phyloP scores from a whole-genome alignment of 305 asterid genomes.

The Fraxinus greggii region DNA sequence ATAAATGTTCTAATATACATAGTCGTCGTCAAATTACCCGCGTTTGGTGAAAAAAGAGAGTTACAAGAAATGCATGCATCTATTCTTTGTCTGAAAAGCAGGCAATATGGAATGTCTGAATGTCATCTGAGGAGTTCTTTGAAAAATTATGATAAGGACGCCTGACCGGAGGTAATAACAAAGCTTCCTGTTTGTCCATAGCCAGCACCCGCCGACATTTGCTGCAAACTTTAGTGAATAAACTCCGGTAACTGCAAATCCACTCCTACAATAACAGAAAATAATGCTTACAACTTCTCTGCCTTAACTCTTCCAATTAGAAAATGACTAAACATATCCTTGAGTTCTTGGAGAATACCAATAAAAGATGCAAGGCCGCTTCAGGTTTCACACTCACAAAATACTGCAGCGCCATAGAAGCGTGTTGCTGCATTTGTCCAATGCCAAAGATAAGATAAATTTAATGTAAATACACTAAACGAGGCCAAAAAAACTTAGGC shows the following conservation, averaged over 20 bases:
- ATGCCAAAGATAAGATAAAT: slow-evolving; percentile 13
- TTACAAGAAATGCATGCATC: slow-evolving; percentile 15
- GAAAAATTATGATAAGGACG: slow-evolving; percentile 55
- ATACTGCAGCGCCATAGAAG: slow-evolving; percentile 84
- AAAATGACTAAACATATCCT: neutral
- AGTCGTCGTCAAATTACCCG: neutral
- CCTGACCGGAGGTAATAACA: slow-evolving; percentile 71
- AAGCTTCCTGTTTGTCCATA: slow-evolving; percentile 77
- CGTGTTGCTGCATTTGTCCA: slow-evolving; percentile 63
- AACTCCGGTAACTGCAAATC: slow-evolving; percentile 78
- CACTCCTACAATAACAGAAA: slow-evolving; percentile 52
- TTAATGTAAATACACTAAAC: neutral
- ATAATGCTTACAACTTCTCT: neutral
- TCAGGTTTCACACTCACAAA: slow-evolving; percentile 52
- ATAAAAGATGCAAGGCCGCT: slow-evolving; percentile 52
- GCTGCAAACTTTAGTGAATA: slow-evolving; percentile 77
- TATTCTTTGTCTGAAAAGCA: slow-evolving; percentile 61
- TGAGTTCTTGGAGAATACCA: slow-evolving; percentile 44
- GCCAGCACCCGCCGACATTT: slow-evolving; percentile 71
- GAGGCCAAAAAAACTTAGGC: neutral
- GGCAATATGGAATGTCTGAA: slow-evolving; percentile 61
- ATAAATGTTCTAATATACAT: too few relatives aligned
- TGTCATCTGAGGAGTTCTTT: slow-evolving; percentile 37
- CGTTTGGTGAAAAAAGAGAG: neutral
- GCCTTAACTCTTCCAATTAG: neutral